A percentile compares a stretch with the other conserved stretches of the same genome.
Conservation (phyloP, 2,329 filamentous ascomycete genomes). For the Talaromyces marneffei region DNA sequence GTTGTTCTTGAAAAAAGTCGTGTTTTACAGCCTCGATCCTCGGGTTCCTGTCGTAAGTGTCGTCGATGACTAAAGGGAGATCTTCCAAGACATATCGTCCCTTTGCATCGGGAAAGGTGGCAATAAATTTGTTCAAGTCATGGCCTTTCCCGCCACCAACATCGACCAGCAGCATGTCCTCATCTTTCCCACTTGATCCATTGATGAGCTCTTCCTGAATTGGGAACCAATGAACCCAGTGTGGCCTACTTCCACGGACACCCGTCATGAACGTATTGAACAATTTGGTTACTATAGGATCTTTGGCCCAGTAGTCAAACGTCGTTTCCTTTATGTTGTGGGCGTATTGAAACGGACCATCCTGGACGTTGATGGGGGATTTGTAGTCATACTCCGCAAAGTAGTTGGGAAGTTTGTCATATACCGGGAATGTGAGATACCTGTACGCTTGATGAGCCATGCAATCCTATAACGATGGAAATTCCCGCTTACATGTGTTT, state of each 20-base stretch:
- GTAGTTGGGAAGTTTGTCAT: slow-evolving; percentile 11
- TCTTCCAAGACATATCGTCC: slow-evolving; percentile 48
- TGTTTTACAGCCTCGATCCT: slow-evolving; percentile 22
- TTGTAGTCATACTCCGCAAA: slow-evolving; percentile 4
- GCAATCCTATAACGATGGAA: neutral
- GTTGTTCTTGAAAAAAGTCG: slow-evolving; percentile 12
- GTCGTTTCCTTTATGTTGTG: slow-evolving; percentile 13
- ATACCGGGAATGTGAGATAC: slow-evolving; percentile 4
- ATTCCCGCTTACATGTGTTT: slow-evolving; percentile 5
- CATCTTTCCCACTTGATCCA: slow-evolving; percentile 8
- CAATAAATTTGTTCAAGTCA: slow-evolving; percentile 22
- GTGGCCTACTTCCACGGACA: slow-evolving; percentile 12
- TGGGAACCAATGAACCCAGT: slow-evolving; percentile 22
- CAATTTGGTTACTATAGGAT: slow-evolving; percentile 11
- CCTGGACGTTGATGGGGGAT: slow-evolving; percentile 13
- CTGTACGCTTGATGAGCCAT: neutral
- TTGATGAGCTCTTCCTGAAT: slow-evolving; percentile 20
- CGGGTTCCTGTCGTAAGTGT: slow-evolving; percentile 15
- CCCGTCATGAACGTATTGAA: slow-evolving; percentile 24
- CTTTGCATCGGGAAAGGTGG: slow-evolving; percentile 31
- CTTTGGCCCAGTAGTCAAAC: slow-evolving; percentile 17
- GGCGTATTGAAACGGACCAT: slow-evolving; percentile 20
- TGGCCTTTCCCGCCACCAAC: slow-evolving; percentile 28
- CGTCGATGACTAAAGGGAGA: slow-evolving; percentile 33
- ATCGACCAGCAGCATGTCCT: slow-evolving; percentile 19